Evolutionary conservation across 192 early-diverging fungal genomes (phyloP).

Genomic region (Pilaira anomala): DNA sequence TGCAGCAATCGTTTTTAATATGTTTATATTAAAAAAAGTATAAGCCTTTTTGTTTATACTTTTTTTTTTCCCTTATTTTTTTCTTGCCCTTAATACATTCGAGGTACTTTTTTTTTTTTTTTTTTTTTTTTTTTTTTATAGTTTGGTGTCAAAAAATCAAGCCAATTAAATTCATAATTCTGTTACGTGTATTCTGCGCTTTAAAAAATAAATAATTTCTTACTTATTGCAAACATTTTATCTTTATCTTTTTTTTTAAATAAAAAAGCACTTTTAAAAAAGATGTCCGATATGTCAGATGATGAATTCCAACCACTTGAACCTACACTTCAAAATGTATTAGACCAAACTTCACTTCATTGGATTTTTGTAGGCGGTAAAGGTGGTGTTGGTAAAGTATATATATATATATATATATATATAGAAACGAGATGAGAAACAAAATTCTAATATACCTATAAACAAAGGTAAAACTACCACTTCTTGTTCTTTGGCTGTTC

Average conservation of each 20-base stretch:
- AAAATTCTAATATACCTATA: not conserved
- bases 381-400: slow-evolving; percentile 92
- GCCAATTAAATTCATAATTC: not conserved
- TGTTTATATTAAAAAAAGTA: no score
- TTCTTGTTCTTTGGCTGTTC: slow-evolving; percentile 89
- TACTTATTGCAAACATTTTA: no score
- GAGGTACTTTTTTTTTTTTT: no score
- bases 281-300: slow-evolving; percentile 58
- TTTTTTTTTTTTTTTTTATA: not conserved
- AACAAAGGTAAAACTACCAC: slow-evolving; percentile 63
- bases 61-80: not conserved
- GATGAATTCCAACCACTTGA: slow-evolving; percentile 75
- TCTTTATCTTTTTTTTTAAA: slow-evolving; percentile 5
- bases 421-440: not conserved
- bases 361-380: slow-evolving; percentile 99
- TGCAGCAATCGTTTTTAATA: no score
- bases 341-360: slow-evolving; percentile 93
- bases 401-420: no score
- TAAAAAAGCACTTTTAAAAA: not conserved
- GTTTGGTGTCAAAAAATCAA: not conserved
- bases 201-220: not conserved
- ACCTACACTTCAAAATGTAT: slow-evolving; percentile 89
- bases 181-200: not conserved
- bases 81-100: no score
- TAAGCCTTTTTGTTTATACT: no score